Evolutionary conservation across 495 filamentous ascomycete species (phyloP).

Genomic region (Aspergillus diversus): DNA sequence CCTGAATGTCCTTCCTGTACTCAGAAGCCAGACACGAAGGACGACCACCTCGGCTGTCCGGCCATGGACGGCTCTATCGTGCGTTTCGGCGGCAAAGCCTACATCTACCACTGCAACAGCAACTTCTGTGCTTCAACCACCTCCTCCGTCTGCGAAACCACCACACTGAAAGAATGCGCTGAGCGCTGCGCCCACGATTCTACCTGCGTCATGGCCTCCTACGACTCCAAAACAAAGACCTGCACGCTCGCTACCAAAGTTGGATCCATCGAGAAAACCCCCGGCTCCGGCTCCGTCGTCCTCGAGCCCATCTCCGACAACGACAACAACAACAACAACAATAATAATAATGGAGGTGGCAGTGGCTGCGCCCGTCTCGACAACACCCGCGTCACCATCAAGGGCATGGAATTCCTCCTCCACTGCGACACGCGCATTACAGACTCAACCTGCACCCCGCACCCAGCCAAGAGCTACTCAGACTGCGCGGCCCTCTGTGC

Average conservation of each 20-base stretch:
- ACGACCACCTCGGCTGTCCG: neutral
- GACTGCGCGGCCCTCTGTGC: neutral
- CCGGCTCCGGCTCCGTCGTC: neutral
- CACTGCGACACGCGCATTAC: slow-evolving; percentile 4
- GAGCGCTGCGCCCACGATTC: slow-evolving; percentile 1
- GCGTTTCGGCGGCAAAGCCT: neutral
- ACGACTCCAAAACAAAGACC: neutral
- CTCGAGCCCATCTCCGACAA: neutral
- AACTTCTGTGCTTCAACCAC: neutral
- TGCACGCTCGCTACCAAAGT: neutral
- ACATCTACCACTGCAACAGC: slow-evolving; percentile 10
- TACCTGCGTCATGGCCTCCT: neutral
- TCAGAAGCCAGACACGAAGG: no score
- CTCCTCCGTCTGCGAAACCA: neutral
- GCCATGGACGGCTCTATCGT: neutral
- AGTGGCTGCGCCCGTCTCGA: neutral
- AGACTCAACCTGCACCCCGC: neutral
- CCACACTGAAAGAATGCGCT: neutral
- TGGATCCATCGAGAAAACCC: neutral
- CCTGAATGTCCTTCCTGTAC: neutral
- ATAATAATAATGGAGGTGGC: no score
- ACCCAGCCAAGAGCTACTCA: neutral
- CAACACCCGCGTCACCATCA: neutral
- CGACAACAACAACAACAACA: no score
- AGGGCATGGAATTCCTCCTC: slow-evolving; percentile 4